A percentile compares a stretch with the other conserved stretches of the same genome.
Evolutionary conservation across 2,329 filamentous ascomycete genomes (phyloP).

Genomic region (Exophiala alcalophila): DNA sequence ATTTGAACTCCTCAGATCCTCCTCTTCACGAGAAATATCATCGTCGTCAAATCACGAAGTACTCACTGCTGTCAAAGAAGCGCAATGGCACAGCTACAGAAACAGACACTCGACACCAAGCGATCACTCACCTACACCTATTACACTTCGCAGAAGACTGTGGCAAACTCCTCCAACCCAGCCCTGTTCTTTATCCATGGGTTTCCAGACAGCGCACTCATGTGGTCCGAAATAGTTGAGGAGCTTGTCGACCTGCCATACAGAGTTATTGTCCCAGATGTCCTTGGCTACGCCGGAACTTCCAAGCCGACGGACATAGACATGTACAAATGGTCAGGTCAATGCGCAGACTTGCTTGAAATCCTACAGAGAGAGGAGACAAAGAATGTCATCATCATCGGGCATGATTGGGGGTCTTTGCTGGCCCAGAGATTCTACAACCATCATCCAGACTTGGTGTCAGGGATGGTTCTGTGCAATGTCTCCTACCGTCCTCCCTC

Average conservation of each 20-base stretch:
- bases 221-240: conserved; percentile 46
- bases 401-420: conserved; percentile 51
- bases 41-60: no score
- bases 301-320: conserved; percentile 42
- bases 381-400: conserved; percentile 41
- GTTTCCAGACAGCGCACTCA: conserved; percentile 47
- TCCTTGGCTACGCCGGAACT: conserved; percentile 42
- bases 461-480: conserved; percentile 45
- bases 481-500: conserved; percentile 42
- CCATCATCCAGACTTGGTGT: conserved; percentile 41
- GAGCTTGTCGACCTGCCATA: conserved; percentile 41
- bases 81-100: conserved; percentile 14
- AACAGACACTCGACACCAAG: conserved; percentile 17
- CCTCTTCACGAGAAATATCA: no score
- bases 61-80: no score
- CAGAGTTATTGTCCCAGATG: conserved; percentile 41
- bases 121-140: conserved; percentile 40
- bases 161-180: conserved; percentile 29
- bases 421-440: conserved; percentile 44
- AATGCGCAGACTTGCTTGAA: conserved; percentile 40
- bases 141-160: conserved; percentile 34
- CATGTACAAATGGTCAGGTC: conserved; percentile 39
- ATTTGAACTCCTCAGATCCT: no score
- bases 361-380: conserved; percentile 43
- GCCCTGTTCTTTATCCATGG: conserved; percentile 49